Base-by-base conservation (phyloP, 176 grass and related monocot species). In the Zea luxurians region DNA sequence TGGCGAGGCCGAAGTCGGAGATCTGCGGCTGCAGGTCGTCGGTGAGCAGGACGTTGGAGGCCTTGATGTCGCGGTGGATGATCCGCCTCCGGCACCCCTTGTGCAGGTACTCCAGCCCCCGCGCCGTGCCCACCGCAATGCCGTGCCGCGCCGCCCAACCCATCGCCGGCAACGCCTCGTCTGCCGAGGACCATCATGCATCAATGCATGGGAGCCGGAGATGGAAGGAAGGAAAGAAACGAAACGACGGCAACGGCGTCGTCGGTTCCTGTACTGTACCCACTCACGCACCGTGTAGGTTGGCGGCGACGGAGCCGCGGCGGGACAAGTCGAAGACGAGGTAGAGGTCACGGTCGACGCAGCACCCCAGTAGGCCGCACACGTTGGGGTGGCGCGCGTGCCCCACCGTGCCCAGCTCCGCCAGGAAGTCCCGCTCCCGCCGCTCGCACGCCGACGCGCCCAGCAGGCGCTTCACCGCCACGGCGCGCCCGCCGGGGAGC, bases 51-150 rank as follows among this genome's bases (percentile, higher is more conserved):
- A 97, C 73, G 57, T 97, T 97, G 43, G 94, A 94, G 15, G 91
- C 60, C 69, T 97, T 97, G 89, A 97, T 97, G 84, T 97, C 94
- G 74, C 94, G 42, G 79, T 97, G 94, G 8, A 97, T 97, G 70
- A 97, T 97, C 75, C 94, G 78, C 57, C 94, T 61, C 64, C 80
- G 87, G 66, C 94, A 97, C 10, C 87, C 94, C 83, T 97, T 97
- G 82, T 97, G 94, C 66, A 97, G 85, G 63, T 97, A 97, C 67
- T 86, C 84, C 37, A 97, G 66, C 64, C 94, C 94, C 64, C 89
- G 72, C 69, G 94, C 94, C 75, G 91, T 86, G 4, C 94, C 94
- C 61, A 90, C 73, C 20, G 91, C 89, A 59, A 97, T 91, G 50
- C 78, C 79, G 65, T 83, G 77, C 78, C 94, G 61, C 80, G 70